These are phyloP conservation scores for Drosera spatulata DNA, from an alignment of 179 eudicot genomes.

Conservation along the genomic window DNA sequence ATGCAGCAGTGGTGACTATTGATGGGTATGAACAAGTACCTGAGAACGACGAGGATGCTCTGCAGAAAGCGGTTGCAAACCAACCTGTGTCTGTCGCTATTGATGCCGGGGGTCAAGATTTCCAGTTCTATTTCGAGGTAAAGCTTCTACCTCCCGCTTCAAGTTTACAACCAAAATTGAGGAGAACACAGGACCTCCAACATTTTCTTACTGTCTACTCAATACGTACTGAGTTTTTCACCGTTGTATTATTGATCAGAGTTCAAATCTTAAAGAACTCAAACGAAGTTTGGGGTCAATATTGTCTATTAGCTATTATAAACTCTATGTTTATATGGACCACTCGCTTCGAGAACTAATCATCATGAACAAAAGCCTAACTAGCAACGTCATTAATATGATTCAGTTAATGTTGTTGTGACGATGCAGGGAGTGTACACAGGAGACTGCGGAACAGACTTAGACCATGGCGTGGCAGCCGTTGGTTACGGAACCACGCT, in stretches of 20 bases:
- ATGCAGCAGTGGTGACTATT: conserved; percentile 25
- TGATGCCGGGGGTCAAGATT: conserved; percentile 39
- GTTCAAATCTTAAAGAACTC: too few relatives aligned
- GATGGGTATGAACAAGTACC: conserved; percentile 51
- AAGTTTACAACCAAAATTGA: neutral
- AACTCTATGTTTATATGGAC: neutral
- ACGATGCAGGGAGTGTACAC: too few relatives aligned
- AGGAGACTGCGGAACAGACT: too few relatives aligned
- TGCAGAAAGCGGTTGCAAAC: conserved; percentile 21
- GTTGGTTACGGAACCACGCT: too few relatives aligned
- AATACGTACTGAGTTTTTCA: too few relatives aligned
- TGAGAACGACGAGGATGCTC: conserved; percentile 34
- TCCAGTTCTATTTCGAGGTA: conserved; percentile 51
- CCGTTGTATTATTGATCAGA: too few relatives aligned
- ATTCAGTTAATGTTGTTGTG: too few relatives aligned
- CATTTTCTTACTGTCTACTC: neutral
- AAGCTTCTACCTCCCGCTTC: neutral
- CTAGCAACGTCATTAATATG: too few relatives aligned
- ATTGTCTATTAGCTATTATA: neutral
- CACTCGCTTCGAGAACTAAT: too few relatives aligned
- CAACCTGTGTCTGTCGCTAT: conserved; percentile 32
- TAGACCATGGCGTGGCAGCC: too few relatives aligned
- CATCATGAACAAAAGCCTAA: too few relatives aligned
- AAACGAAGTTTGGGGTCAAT: neutral
- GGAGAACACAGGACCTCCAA: neutral